These are phyloP conservation scores for Clonostachys sp. DNA, from an alignment of 2,329 filamentous ascomycete genomes.

Conservation along the genomic window DNA sequence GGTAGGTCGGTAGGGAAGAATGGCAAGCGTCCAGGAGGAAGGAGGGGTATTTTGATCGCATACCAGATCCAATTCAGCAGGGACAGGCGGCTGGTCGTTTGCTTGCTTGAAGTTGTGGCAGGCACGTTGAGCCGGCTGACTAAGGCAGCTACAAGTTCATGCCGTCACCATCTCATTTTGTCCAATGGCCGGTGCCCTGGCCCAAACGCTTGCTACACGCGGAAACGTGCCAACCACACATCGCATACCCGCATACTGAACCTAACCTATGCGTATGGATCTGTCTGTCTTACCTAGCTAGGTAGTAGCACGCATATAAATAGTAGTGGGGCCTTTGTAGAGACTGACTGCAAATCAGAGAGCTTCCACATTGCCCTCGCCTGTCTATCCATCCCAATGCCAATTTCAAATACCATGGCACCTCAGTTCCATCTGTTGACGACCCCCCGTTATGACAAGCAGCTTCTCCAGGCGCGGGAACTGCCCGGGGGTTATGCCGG, in stretches of 20 bases:
- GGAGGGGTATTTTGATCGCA: too few species aligned
- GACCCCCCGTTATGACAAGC: slow-evolving; percentile 66
- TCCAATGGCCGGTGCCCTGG: background rate
- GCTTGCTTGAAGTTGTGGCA: background rate
- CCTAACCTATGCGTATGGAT: background rate
- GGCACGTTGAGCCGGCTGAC: background rate
- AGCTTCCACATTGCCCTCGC: background rate
- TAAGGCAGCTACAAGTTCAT: background rate
- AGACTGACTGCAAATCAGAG: background rate
- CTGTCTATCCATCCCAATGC: background rate
- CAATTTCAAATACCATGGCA: slow-evolving; percentile 17
- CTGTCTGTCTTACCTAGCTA: background rate
- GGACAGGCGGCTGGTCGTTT: background rate
- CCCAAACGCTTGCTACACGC: too few species aligned
- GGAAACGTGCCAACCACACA: too few species aligned
- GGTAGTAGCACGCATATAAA: background rate
- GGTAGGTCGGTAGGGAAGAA: too few species aligned
- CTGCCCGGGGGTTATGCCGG: slow-evolving; percentile 32
- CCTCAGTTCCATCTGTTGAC: slow-evolving; percentile 60
- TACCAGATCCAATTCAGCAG: too few species aligned
- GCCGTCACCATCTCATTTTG: background rate
- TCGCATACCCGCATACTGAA: background rate
- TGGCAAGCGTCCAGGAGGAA: too few species aligned
- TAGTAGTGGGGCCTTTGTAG: background rate
- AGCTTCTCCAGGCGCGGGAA: slow-evolving; percentile 39